Base-by-base conservation (phyloP, 768 basidiomycete genomes). In the Psilocybe cubensis region DNA sequence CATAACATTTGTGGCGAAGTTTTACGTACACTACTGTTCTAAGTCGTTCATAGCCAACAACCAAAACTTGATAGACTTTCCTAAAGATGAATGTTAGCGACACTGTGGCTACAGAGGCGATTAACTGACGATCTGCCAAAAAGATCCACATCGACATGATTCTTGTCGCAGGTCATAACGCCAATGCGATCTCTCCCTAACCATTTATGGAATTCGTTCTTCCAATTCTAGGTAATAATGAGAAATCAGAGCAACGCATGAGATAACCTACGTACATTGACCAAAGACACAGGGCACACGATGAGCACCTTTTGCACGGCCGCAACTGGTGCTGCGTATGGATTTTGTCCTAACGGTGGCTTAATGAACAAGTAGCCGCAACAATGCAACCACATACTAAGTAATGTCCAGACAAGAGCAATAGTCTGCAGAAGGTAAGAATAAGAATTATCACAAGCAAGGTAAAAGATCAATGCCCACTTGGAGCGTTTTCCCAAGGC, bases 181-280 rank as follows among this genome's bases (percentile, higher is more conserved):
- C 82, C 76, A 20, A 77, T 68, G 52, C 77, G 77, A 70, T 84
- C 83, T 57, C 76, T 70, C 12, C 80, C 88, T 27, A 76, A 86
- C 96, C 97, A 99, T 76, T 98, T 98, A 64, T 89, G 82, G 68
- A 99, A 94, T 70, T 99, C 97, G 40, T 86, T 87, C 69, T 86
- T 89, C 97, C 97, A 99, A 68, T 98, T 98, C 88, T 96, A 41
- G 14, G 25, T 59, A 29, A 57, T 42, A 38, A 41, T n/a, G 17
- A 25, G 45, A 21, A 45, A 45, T 20, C 5, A 33, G 60, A 43
- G 29, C 25, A 42, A n/a, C 33, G 7, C 45, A n/a, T 38, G 35
- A 7, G 8, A 54, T 24, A 35, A 28, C 14, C 14, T 4, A 68
- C 83, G 60, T 65, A 94, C 94, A 58, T 86, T 91, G 62, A 96